Conservation (phyloP, 176 grass and related monocot genomes). For the Carex kokanica region DNA sequence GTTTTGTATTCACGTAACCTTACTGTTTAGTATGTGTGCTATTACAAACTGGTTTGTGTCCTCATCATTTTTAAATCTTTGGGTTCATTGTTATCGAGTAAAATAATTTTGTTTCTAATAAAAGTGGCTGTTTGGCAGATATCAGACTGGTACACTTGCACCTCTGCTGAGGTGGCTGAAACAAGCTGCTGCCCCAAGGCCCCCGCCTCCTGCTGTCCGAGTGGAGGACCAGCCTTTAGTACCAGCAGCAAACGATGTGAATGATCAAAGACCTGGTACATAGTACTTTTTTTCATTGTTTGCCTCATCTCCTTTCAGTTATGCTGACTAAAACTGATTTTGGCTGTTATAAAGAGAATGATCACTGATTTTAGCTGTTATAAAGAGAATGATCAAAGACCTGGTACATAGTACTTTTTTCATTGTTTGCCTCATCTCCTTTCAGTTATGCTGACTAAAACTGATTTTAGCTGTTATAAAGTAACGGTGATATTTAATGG, state of each 20-base stretch:
- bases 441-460: not conserved
- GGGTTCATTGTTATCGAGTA: not conserved
- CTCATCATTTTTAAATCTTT: not conserved
- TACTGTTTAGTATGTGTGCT: not conserved
- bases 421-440: slow-evolving; percentile 10
- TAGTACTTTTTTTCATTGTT: slow-evolving; percentile 7
- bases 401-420: slow-evolving; percentile 33
- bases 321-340: not conserved
- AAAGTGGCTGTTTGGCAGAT: slow-evolving; percentile 41
- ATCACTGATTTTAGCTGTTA: too few relatives aligned
- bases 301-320: not conserved
- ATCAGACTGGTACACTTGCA: slow-evolving; percentile 75
- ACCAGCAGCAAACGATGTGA: slow-evolving; percentile 41
- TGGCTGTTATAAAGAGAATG: not conserved
- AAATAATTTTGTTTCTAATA: not conserved
- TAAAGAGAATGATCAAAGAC: slow-evolving; percentile 46
- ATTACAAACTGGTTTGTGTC: not conserved
- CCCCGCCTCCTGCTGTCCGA: slow-evolving; percentile 44
- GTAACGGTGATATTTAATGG: not conserved
- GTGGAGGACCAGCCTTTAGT: slow-evolving; percentile 43
- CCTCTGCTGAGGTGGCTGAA: slow-evolving; percentile 75
- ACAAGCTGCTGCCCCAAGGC: slow-evolving; percentile 51
- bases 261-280: slow-evolving; percentile 50
- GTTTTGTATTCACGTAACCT: not conserved
- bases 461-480: not conserved